phyloP scores from a whole-genome alignment of 1,284 basidiomycete species.

The Cystobasidiaceae sp. region DNA sequence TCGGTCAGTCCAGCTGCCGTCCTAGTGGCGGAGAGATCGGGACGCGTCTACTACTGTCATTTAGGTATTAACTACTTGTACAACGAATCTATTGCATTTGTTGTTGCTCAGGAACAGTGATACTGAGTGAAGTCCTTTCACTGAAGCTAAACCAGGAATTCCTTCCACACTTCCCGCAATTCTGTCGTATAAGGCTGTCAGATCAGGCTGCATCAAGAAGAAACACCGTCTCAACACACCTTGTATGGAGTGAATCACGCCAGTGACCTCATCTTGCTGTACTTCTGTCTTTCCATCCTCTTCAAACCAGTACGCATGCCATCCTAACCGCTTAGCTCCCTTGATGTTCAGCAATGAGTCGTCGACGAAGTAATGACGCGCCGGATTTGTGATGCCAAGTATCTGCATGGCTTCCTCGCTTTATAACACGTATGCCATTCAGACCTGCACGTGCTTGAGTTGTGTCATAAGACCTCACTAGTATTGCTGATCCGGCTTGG shows the following conservation, averaged over 20 bases:
- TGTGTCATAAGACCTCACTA: not conserved
- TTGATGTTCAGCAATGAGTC: slow-evolving; percentile 25
- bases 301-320: slow-evolving; percentile 15
- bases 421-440: not conserved
- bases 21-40: too few species aligned
- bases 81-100: too few species aligned
- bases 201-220: not conserved
- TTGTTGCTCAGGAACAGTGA: too few species aligned
- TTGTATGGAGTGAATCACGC: not conserved
- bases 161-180: not conserved
- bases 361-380: slow-evolving; percentile 30
- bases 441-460: not conserved
- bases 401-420: slow-evolving; percentile 20
- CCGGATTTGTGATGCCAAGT: not conserved
- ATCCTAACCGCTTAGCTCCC: slow-evolving; percentile 18
- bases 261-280: not conserved
- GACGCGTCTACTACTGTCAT: too few species aligned
- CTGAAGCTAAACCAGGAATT: too few species aligned
- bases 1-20: too few species aligned
- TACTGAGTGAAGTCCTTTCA: too few species aligned
- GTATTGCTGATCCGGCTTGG: slow-evolving; percentile 27
- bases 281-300: slow-evolving; percentile 7
- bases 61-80: too few species aligned
- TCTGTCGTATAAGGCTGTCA: not conserved
- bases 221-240: not conserved